Conservation (phyloP, 805 yeast genomes). For the Ogataea pilisensis region DNA sequence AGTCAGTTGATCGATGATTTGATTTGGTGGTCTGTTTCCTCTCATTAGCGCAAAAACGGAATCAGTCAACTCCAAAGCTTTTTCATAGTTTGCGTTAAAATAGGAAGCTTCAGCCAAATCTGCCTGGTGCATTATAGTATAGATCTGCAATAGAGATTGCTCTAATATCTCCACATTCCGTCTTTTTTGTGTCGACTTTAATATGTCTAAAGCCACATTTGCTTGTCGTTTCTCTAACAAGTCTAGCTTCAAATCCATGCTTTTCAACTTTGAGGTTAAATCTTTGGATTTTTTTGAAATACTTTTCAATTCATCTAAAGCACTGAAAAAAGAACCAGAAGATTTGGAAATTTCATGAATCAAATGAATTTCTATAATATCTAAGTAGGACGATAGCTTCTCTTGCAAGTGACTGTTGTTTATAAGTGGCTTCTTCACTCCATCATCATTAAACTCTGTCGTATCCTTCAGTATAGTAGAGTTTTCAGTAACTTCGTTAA, state of each 20-base stretch:
- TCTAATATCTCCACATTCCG: conserved; percentile 62
- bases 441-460: conserved; percentile 29
- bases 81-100: conserved; percentile 42
- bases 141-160: conserved; percentile 54
- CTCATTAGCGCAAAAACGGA: conserved; percentile 52
- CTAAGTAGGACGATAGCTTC: conserved; percentile 75
- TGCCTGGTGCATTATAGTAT: conserved; percentile 40
- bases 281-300: conserved; percentile 52
- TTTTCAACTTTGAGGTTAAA: conserved; percentile 45
- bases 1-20: conserved; percentile 28
- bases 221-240: conserved; percentile 47
- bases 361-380: conserved; percentile 75
- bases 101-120: conserved; percentile 47
- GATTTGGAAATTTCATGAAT: conserved; percentile 81
- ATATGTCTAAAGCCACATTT: conserved; percentile 43
- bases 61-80: conserved; percentile 55
- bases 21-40: conserved; percentile 41
- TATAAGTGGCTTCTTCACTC: conserved; percentile 36
- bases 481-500: conserved; percentile 67
- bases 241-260: conserved; percentile 43
- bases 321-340: conserved; percentile 78
- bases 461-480: conserved; percentile 36
- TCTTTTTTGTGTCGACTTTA: conserved; percentile 47
- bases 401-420: conserved; percentile 65
- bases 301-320: conserved; percentile 71